Evolutionary conservation across 2,329 filamentous ascomycete species (phyloP).

Genomic region (Sodiomyces alkalinus): DNA sequence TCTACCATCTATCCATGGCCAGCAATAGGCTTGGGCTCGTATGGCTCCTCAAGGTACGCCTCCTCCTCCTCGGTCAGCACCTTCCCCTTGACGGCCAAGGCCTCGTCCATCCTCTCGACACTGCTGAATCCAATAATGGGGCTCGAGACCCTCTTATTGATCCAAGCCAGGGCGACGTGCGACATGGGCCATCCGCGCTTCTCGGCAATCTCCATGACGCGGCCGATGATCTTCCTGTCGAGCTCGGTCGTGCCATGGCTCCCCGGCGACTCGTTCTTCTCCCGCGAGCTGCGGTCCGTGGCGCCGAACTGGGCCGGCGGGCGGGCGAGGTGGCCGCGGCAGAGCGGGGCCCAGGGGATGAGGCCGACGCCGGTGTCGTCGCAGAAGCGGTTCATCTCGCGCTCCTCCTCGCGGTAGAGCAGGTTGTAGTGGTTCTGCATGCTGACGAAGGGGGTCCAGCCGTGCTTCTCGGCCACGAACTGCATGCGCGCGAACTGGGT

Average conservation of each 20-base stretch:
- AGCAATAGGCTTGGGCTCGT: slow-evolving; percentile 33
- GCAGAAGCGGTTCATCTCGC: slow-evolving; percentile 26
- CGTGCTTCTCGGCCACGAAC: slow-evolving; percentile 32
- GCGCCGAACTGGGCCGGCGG: slow-evolving; percentile 10
- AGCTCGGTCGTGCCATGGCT: slow-evolving; percentile 17
- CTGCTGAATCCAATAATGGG: slow-evolving; percentile 49
- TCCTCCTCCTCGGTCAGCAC: slow-evolving; percentile 42
- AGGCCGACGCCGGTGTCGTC: slow-evolving; percentile 25
- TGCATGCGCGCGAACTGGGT: slow-evolving; percentile 35
- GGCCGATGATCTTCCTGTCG: slow-evolving; percentile 16
- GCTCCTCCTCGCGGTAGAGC: slow-evolving; percentile 42
- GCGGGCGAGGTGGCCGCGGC: slow-evolving; percentile 15
- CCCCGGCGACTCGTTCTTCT: slow-evolving; percentile 15
- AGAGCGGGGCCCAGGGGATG: slow-evolving; percentile 15
- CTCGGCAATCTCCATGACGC: slow-evolving; percentile 37
- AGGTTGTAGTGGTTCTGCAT: slow-evolving; percentile 43
- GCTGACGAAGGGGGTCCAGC: slow-evolving; percentile 40
- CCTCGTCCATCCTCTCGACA: slow-evolving; percentile 45
- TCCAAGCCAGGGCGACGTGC: slow-evolving; percentile 50
- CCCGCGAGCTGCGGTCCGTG: slow-evolving; percentile 13
- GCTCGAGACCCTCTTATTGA: slow-evolving; percentile 32
- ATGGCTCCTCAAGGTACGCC: slow-evolving; percentile 46
- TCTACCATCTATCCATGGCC: slow-evolving; percentile 5
- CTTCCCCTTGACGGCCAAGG: slow-evolving; percentile 28
- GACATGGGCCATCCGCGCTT: slow-evolving; percentile 46